Evolutionary conservation across 306 rosid species (phyloP), one percentile per base, ranked within the genome.

Genomic region (Ziziphus jujuba): DNA sequence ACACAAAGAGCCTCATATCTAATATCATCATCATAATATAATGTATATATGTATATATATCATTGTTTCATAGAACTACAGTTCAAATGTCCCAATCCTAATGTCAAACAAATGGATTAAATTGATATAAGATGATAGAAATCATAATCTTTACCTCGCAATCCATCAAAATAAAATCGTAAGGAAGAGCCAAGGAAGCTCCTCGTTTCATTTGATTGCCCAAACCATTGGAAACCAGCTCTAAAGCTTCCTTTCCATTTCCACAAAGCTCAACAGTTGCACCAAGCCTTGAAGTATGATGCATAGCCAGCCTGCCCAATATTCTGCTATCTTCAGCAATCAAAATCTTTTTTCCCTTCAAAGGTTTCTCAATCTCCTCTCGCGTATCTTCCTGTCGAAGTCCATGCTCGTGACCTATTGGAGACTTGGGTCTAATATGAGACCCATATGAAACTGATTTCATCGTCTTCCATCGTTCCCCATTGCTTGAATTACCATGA

Each of bases 81-180:
- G 14, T 47, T 10, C 17, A 47, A 11, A 17, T n/a, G n/a, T 47
- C 33, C 33, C 4, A 2, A 28, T 4, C 33, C 33, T 4, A 28
- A 28, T 47, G 51, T 8, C 51, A 47, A 47, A 47, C 15, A 11
- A 13, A 7, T 5, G 22, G 21, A 50, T 16, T 16, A 50, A 50
- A 9, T 50, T 14, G 10, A 17, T 7, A 16, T 15, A 50, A 17
- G 55, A 50, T 20, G 17, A 50, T 50, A 50, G 21, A 16, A 50
- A 50, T 50, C 55, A 50, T n/a, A 50, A 5, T 50, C 20, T 22
- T 77, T 75, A 86, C 97, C 92, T 82, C 84, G 28, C 89, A 84
- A 38, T 86, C 97, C 96, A 91, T 91, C 33, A 91, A 68, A 66
- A 88, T 81, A 70, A 77, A 91, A 72, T 88, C 87, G 22, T 75